phyloP scores from a whole-genome alignment of 768 basidiomycete species.

The Tricholomella constricta region DNA sequence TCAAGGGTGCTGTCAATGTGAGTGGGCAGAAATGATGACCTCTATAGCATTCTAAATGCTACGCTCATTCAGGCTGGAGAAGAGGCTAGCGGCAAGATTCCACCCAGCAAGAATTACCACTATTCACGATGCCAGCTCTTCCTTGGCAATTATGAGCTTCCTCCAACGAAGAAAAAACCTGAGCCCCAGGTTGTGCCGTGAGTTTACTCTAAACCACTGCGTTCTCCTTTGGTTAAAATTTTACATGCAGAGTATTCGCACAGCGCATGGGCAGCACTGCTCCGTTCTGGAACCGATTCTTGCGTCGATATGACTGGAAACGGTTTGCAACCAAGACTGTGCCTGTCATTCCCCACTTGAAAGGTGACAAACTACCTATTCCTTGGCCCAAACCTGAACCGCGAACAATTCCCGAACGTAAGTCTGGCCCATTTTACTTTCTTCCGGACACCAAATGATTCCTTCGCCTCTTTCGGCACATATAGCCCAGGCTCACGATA shows the following conservation, averaged over 20 bases:
- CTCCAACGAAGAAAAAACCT: slow-evolving; percentile 39
- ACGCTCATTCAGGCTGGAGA: slow-evolving; percentile 18
- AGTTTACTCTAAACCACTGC: slow-evolving; percentile 24
- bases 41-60: background rate
- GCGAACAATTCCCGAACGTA: slow-evolving; percentile 46
- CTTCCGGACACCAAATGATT: background rate
- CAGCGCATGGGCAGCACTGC: slow-evolving; percentile 63
- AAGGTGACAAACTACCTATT: slow-evolving; percentile 46
- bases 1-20: slow-evolving; percentile 44
- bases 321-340: slow-evolving; percentile 68
- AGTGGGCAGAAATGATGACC: slow-evolving; percentile 9
- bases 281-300: slow-evolving; percentile 58
- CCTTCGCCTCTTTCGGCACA: background rate
- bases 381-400: slow-evolving; percentile 69
- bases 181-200: slow-evolving; percentile 49
- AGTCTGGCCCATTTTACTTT: slow-evolving; percentile 13
- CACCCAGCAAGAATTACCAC: slow-evolving; percentile 55
- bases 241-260: slow-evolving; percentile 67
- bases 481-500: slow-evolving; percentile 66
- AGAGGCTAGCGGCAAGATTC: slow-evolving; percentile 30
- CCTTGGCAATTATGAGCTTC: slow-evolving; percentile 65
- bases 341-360: slow-evolving; percentile 52
- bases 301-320: slow-evolving; percentile 68
- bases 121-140: slow-evolving; percentile 84
- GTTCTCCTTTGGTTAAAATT: background rate